Evolutionary conservation across 129 eudicot genomes (phyloP).

Genomic region (Chrysanthemum makinoi): DNA sequence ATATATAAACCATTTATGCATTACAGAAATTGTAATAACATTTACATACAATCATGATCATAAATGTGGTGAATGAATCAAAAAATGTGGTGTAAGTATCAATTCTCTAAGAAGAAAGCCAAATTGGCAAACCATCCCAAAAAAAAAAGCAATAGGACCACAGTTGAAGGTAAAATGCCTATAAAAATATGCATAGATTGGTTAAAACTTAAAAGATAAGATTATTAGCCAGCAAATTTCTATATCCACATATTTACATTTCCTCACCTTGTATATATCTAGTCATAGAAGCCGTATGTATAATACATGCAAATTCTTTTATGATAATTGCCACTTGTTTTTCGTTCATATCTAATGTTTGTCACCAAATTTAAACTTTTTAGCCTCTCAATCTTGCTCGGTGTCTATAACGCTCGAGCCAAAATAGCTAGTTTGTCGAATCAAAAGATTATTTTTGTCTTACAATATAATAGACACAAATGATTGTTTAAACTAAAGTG

Average conservation of each 20-base stretch:
- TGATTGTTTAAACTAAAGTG: conserved; percentile 14
- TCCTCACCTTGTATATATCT: conserved; percentile 12
- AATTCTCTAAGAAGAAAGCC: neutral
- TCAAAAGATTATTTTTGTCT: conserved; percentile 1
- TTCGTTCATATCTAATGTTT: neutral
- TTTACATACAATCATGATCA: too few relatives aligned
- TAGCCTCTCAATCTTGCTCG: neutral
- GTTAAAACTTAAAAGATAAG: conserved; percentile 9
- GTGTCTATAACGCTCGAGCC: conserved; percentile 1
- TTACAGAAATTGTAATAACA: too few relatives aligned
- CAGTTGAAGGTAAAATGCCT: neutral
- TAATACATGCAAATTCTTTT: neutral
- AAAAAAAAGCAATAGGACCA: conserved; percentile 19
- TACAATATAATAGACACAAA: neutral
- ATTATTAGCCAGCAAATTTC: neutral
- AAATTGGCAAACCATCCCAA: neutral
- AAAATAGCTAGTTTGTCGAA: neutral
- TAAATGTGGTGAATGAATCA: too few relatives aligned
- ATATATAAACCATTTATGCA: too few relatives aligned
- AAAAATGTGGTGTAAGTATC: too few relatives aligned
- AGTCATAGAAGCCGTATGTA: neutral
- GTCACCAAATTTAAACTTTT: neutral
- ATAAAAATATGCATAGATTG: neutral
- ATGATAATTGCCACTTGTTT: neutral
- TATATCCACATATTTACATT: conserved; percentile 21